Evolutionary conservation across 495 filamentous ascomycete species (phyloP).

Genomic region (Tuber aestivum): DNA sequence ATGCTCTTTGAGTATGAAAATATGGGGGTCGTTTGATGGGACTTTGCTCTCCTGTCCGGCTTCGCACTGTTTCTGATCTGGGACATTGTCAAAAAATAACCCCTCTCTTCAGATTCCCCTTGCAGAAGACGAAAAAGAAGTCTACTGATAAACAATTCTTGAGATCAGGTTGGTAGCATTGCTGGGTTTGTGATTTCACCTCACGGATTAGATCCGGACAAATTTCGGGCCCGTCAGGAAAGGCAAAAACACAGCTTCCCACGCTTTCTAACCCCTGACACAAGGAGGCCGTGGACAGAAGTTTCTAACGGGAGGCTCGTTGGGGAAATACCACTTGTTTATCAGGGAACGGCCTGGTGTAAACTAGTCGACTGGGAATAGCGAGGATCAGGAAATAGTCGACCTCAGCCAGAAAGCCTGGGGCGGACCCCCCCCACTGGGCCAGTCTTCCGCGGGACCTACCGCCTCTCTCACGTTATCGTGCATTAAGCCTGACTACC

Average conservation of each 20-base stretch:
- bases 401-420: not conserved
- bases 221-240: not conserved
- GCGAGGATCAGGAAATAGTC: not conserved
- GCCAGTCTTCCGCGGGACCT: not conserved
- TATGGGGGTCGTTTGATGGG: not conserved
- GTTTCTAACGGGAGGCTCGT: not conserved
- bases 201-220: not conserved
- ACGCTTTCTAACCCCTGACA: not conserved
- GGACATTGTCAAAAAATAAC: not conserved
- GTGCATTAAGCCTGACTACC: not conserved
- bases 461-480: not conserved
- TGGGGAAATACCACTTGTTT: not conserved
- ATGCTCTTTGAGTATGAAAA: not conserved
- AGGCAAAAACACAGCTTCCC: not conserved
- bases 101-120: not conserved
- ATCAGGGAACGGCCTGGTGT: not conserved
- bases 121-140: not conserved
- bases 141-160: not conserved
- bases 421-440: not conserved
- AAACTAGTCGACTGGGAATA: not conserved
- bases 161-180: not conserved
- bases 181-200: not conserved
- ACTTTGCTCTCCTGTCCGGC: not conserved
- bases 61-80: not conserved
- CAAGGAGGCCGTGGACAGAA: not conserved